Evolutionary conservation across 2,329 filamentous ascomycete genomes (phyloP).

Genomic region (Xylariaceae sp.): DNA sequence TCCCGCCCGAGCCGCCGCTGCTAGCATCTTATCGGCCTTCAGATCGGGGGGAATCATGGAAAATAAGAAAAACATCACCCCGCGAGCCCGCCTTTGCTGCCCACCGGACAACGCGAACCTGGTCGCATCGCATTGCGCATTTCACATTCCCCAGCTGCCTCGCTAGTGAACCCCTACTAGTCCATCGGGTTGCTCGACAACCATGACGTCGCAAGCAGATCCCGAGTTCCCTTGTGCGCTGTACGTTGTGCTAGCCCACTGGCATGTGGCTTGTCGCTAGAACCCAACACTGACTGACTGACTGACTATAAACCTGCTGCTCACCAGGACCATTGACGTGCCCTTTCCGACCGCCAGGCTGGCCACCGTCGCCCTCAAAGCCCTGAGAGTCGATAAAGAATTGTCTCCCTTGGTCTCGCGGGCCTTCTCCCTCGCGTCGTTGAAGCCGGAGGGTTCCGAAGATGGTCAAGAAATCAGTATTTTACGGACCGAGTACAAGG

Average conservation of each 20-base stretch:
- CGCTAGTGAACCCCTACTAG: background rate
- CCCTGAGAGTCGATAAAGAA: constrained; percentile 80
- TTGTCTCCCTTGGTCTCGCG: constrained; percentile 77
- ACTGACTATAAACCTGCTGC: constrained; percentile 18
- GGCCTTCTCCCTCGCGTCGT: constrained; percentile 50
- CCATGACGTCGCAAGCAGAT: constrained; percentile 35
- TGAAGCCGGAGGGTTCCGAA: constrained; percentile 13
- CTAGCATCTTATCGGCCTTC: no score
- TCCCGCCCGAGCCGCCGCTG: no score
- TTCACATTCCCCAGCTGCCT: constrained; percentile 7
- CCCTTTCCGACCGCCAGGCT: constrained; percentile 78
- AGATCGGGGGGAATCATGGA: no score
- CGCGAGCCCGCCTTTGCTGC: no score
- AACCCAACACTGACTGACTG: background rate
- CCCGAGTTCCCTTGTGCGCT: constrained; percentile 55
- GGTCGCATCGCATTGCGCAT: constrained; percentile 15
- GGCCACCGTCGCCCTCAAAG: constrained; percentile 64
- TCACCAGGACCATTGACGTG: constrained; percentile 59
- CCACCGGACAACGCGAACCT: constrained; percentile 2
- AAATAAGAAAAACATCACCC: no score
- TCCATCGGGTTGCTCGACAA: constrained; percentile 4
- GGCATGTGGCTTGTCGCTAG: background rate
- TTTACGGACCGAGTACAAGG: constrained; percentile 69
- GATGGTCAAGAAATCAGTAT: constrained; percentile 32
- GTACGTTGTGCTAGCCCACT: constrained; percentile 34